phyloP scores from a whole-genome alignment of 257 asterid genomes.

The Dorcoceras hygrometricum region DNA sequence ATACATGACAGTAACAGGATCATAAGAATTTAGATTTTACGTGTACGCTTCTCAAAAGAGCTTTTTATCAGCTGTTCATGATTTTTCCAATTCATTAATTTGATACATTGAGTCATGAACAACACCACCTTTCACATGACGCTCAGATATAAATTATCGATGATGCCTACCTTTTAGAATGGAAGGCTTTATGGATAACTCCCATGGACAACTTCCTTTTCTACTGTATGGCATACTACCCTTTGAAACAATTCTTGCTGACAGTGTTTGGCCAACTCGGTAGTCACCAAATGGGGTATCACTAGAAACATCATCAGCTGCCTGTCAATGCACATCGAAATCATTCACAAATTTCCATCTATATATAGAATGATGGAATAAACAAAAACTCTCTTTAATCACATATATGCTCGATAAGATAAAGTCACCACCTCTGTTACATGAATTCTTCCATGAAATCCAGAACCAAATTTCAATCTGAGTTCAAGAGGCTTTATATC shows the following conservation, averaged over 20 bases:
- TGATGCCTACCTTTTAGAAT: constrained; percentile 53
- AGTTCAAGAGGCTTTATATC: constrained; percentile 86
- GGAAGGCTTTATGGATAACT: constrained; percentile 75
- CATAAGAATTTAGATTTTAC: not conserved
- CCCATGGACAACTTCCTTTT: constrained; percentile 61
- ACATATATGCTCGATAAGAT: constrained; percentile 1
- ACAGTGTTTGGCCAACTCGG: constrained; percentile 69
- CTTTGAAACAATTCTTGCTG: constrained; percentile 74
- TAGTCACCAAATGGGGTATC: constrained; percentile 60
- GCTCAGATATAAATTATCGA: constrained; percentile 3
- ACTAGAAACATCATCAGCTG: constrained; percentile 53
- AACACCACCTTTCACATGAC: constrained; percentile 7
- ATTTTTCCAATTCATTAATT: not conserved
- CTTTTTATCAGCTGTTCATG: not conserved
- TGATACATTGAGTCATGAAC: not conserved
- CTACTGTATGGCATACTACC: constrained; percentile 38
- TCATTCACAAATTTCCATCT: constrained; percentile 12
- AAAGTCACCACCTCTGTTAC: constrained; percentile 72
- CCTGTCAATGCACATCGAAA: constrained; percentile 41
- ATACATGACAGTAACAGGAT: not conserved
- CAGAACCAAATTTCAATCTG: constrained; percentile 83
- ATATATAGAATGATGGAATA: constrained; percentile 1
- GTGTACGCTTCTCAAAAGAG: not conserved
- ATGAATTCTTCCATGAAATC: constrained; percentile 77
- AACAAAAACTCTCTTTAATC: not conserved